These are phyloP conservation scores for Candida albicans DNA, from an alignment of 1,139 yeast genomes.

Conservation along the genomic window DNA sequence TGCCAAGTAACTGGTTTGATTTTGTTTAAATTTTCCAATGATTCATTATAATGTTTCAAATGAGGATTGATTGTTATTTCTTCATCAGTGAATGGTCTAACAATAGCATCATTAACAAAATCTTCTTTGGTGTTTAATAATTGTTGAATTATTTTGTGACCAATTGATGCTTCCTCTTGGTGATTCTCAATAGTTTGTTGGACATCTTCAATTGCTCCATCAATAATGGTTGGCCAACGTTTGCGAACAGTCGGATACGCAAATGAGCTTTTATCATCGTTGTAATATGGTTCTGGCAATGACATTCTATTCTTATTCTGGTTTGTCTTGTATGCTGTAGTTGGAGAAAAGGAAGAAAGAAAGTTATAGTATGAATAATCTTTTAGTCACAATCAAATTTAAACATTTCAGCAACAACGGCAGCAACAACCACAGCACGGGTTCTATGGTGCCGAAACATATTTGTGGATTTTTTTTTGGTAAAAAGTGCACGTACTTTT, in stretches of 20 bases:
- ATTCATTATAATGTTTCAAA: conserved; percentile 53
- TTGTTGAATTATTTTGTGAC: conserved; percentile 31
- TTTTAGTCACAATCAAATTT: no score
- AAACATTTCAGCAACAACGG: no score
- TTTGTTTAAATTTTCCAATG: conserved; percentile 30
- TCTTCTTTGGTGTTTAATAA: conserved; percentile 41
- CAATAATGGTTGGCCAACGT: conserved; percentile 86
- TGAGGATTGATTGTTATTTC: conserved; percentile 43
- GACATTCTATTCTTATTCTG: not conserved
- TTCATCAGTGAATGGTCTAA: conserved; percentile 43
- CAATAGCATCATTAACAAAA: conserved; percentile 37
- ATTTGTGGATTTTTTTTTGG: no score
- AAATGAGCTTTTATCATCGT: conserved; percentile 73
- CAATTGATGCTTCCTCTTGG: conserved; percentile 15
- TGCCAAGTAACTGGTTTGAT: conserved; percentile 59
- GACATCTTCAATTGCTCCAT: conserved; percentile 66
- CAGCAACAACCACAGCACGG: no score
- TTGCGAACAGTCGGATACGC: conserved; percentile 76
- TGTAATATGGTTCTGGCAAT: conserved; percentile 51
- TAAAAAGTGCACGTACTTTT: no score
- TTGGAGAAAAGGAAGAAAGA: not conserved
- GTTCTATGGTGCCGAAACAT: no score
- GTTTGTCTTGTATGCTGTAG: not conserved
- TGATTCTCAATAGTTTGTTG: conserved; percentile 17
- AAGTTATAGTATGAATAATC: not conserved